Percentiles rank a stretch among this genome's conserved stretches.
Evolutionary conservation across 2,329 filamentous ascomycete genomes (phyloP).

Genomic region (Gaeumannomyces sp.): DNA sequence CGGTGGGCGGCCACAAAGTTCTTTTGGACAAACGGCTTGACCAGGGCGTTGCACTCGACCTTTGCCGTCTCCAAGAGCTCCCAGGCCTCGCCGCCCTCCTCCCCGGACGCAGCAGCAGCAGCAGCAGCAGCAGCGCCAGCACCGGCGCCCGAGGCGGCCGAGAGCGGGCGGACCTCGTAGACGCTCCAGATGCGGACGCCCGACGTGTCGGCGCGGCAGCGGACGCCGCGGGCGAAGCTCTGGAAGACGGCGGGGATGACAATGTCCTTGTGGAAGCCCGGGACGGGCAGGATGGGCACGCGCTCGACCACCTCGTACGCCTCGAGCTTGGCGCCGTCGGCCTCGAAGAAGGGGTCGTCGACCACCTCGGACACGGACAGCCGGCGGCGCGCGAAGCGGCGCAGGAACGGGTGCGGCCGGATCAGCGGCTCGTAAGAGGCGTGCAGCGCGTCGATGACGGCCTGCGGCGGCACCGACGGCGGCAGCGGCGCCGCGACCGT

Average conservation of each 20-base stretch:
- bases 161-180: constrained; percentile 24
- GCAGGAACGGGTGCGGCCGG: constrained; percentile 30
- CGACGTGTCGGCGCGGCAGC: constrained; percentile 36
- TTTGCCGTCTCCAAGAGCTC: constrained; percentile 28
- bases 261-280: constrained; percentile 34
- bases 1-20: constrained; percentile 24
- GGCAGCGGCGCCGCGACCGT: constrained; percentile 37
- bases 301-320: constrained; percentile 29
- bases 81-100: constrained; percentile 19
- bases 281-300: constrained; percentile 32
- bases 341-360: constrained; percentile 36
- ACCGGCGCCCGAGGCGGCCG: constrained; percentile 4
- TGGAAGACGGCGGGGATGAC: constrained; percentile 38
- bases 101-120: constrained; percentile 1
- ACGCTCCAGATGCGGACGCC: constrained; percentile 37
- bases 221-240: constrained; percentile 31
- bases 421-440: constrained; percentile 33
- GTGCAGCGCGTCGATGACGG: constrained; percentile 33
- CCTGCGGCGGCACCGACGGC: constrained; percentile 27
- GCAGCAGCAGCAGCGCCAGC: too few relatives aligned
- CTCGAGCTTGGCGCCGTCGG: constrained; percentile 23
- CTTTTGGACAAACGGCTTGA: constrained; percentile 28
- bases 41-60: constrained; percentile 26
- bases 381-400: constrained; percentile 30
- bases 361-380: constrained; percentile 27